These are phyloP conservation scores for Lentinula sp. DNA, from an alignment of 768 basidiomycete genomes.

Conservation along the genomic window DNA sequence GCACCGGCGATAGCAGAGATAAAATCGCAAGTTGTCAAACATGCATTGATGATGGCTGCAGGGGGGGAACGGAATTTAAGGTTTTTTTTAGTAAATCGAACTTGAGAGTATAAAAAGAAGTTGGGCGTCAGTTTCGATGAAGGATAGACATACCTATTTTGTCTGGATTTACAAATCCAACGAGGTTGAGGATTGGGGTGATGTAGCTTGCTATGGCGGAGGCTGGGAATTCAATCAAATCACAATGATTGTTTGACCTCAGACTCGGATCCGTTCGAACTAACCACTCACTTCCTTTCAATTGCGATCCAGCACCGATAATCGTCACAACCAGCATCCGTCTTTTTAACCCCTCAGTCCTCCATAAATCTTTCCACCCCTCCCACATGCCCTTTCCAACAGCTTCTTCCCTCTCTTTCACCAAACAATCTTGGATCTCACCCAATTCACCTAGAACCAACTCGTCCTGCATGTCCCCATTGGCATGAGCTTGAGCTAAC, in stretches of 20 bases:
- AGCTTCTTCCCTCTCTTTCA: neutral
- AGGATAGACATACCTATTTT: neutral
- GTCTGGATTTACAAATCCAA: neutral
- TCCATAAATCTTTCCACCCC: constrained; percentile 2
- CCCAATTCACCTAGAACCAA: neutral
- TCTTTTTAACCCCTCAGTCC: neutral
- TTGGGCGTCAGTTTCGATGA: neutral
- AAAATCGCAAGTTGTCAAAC: constrained; percentile 3
- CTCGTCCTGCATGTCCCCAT: neutral
- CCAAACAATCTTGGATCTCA: neutral
- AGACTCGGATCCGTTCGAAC: neutral
- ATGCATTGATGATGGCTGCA: neutral
- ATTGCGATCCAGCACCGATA: constrained; percentile 2
- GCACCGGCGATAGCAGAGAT: constrained; percentile 1
- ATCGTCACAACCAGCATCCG: constrained; percentile 1
- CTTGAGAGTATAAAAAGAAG: no score
- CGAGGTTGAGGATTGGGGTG: neutral
- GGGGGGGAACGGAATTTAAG: no score
- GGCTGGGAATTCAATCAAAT: neutral
- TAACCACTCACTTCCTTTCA: constrained; percentile 1
- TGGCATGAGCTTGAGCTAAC: neutral
- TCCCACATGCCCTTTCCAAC: neutral
- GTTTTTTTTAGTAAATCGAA: neutral
- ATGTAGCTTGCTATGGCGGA: constrained; percentile 2
- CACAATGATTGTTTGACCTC: no score